A percentile compares a stretch with the other conserved stretches of the same genome.
Conservation (phyloP, 192 early-diverging fungal genomes). For the Backusella australiensis region DNA sequence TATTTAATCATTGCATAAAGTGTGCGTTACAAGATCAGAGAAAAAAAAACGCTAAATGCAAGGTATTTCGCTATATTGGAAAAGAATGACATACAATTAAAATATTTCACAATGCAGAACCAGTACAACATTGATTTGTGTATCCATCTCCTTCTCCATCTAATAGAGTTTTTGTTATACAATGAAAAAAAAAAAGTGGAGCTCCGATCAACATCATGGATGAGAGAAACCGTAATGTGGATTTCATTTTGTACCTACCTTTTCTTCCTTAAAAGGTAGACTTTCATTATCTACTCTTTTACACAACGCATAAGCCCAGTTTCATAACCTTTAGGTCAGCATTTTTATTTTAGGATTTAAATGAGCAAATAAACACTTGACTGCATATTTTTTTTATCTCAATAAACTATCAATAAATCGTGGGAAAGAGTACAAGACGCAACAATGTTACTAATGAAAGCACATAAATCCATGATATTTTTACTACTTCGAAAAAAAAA, state of each 20-base stretch:
- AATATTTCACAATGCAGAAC: slow-evolving; percentile 17
- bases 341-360: background rate
- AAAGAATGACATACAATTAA: slow-evolving; percentile 7
- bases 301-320: background rate
- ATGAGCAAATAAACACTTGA: background rate
- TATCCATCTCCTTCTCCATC: slow-evolving; percentile 6
- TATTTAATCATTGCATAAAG: background rate
- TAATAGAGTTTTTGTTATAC: background rate
- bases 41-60: background rate
- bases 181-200: background rate
- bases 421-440: slow-evolving; percentile 1
- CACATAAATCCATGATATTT: background rate
- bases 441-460: background rate
- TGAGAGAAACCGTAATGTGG: background rate
- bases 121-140: slow-evolving; percentile 13
- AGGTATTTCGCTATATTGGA: background rate
- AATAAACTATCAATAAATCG: slow-evolving; percentile 4
- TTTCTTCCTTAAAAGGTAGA: slow-evolving; percentile 4
- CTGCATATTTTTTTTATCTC: background rate
- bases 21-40: background rate
- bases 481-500: background rate
- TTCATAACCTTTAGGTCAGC: background rate
- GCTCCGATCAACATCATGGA: background rate
- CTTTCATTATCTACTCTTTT: background rate
- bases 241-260: background rate